These are phyloP conservation scores for Desmodesmus armatus DNA, from an alignment of 139 green algal genomes.

Conservation along the genomic window DNA sequence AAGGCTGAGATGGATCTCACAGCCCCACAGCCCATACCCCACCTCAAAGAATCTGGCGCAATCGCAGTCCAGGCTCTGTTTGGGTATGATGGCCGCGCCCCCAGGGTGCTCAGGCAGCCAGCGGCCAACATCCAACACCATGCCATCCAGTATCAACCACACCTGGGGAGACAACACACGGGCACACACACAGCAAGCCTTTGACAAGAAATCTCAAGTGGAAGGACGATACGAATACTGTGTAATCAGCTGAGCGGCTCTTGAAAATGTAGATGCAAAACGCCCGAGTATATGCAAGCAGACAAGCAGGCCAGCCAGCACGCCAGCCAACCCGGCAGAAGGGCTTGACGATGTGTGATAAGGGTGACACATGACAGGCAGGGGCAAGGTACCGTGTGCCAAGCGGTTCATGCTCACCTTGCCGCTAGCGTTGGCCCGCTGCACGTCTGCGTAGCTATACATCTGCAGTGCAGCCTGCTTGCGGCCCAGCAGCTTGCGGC, in stretches of 20 bases:
- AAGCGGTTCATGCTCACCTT: slow-evolving; percentile 16
- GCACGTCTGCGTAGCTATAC: slow-evolving; percentile 65
- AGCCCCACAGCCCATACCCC: no score
- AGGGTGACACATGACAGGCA: neutral
- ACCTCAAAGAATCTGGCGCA: slow-evolving; percentile 72
- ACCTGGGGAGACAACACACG: slow-evolving; percentile 8
- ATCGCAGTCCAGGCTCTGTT: slow-evolving; percentile 76
- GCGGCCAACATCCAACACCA: slow-evolving; percentile 79
- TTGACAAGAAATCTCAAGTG: no score
- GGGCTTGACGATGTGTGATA: no score
- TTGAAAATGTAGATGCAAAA: no score
- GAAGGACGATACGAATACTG: no score
- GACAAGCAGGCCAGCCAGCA: no score
- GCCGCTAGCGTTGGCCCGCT: slow-evolving; percentile 58
- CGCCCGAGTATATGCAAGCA: no score
- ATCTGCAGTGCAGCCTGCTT: slow-evolving; percentile 48
- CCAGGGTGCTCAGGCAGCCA: slow-evolving; percentile 84
- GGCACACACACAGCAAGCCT: neutral
- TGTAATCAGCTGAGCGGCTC: no score
- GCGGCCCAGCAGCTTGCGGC: slow-evolving; percentile 54
- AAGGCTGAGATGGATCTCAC: no score
- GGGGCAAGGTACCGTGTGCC: neutral
- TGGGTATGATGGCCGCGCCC: slow-evolving; percentile 77
- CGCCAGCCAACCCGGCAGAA: no score
- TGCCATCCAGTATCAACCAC: slow-evolving; percentile 55